These are phyloP conservation scores for Cicer cuneatum DNA, from an alignment of 306 rosid genomes.

Conservation along the genomic window DNA sequence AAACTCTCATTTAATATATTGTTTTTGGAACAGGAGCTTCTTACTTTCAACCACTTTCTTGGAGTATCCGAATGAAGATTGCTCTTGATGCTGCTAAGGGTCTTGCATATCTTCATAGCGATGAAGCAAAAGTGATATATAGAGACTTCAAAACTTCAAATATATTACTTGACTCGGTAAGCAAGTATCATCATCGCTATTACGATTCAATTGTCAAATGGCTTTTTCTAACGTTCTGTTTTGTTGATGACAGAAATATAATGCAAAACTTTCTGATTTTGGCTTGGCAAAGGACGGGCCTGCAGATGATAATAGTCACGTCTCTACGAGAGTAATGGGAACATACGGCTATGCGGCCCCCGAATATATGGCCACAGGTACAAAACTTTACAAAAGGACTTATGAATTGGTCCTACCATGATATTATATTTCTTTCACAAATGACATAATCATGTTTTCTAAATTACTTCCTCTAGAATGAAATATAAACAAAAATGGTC, in stretches of 20 bases:
- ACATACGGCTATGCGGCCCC: slow-evolving; percentile 98
- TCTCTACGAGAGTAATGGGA: slow-evolving; percentile 98
- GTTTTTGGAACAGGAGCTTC: slow-evolving; percentile 70
- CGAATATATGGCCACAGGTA: slow-evolving; percentile 98
- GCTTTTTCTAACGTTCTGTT: slow-evolving; percentile 40
- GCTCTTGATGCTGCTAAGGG: slow-evolving; percentile 94
- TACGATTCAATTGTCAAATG: slow-evolving; percentile 33
- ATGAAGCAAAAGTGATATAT: slow-evolving; percentile 87
- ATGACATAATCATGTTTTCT: slow-evolving; percentile 26
- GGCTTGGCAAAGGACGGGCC: slow-evolving; percentile 99
- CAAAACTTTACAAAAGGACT: slow-evolving; percentile 23
- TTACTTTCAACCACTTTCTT: slow-evolving; percentile 86
- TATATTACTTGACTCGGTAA: slow-evolving; percentile 80
- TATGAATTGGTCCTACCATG: slow-evolving; percentile 14
- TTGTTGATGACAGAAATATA: slow-evolving; percentile 59
- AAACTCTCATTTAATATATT: slow-evolving; percentile 17
- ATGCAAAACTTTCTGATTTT: slow-evolving; percentile 91
- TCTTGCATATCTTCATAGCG: slow-evolving; percentile 94
- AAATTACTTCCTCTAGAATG: neutral
- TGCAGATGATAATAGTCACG: slow-evolving; percentile 79
- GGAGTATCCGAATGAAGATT: slow-evolving; percentile 85
- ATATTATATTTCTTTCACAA: neutral
- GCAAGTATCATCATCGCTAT: slow-evolving; percentile 32
- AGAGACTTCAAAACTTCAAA: slow-evolving; percentile 89
- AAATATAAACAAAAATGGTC: no score